Evolutionary conservation across 1,284 basidiomycete species (phyloP).

Genomic region (Malassezia globosa): DNA sequence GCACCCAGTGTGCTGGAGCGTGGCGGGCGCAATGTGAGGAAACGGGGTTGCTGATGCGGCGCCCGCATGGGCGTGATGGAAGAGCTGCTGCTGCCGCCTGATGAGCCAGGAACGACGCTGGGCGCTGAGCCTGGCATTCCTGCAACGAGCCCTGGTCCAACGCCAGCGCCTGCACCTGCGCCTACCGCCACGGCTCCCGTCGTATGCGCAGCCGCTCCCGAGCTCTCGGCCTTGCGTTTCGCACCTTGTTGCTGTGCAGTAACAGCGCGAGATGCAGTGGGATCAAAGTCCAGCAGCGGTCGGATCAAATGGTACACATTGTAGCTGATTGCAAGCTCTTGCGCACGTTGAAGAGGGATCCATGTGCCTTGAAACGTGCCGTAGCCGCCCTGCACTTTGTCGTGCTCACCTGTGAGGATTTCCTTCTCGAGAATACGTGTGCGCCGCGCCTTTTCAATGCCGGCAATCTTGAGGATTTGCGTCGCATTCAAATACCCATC

Average conservation of each 20-base stretch:
- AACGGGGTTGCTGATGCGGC: conserved; percentile 21
- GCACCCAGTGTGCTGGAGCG: conserved; percentile 25
- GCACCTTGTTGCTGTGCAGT: conserved; percentile 27
- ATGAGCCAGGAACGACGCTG: too few species aligned
- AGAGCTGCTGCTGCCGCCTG: too few species aligned
- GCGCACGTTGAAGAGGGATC: conserved; percentile 49
- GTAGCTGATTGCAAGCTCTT: conserved; percentile 41
- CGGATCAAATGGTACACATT: conserved; percentile 43
- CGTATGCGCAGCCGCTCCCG: conserved; percentile 17
- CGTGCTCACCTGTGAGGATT: conserved; percentile 85
- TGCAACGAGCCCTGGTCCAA: too few species aligned
- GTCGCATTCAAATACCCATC: conserved; percentile 92
- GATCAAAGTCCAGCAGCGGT: conserved; percentile 44
- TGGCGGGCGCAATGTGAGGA: conserved; percentile 33
- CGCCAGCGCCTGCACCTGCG: too few species aligned
- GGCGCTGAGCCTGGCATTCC: too few species aligned
- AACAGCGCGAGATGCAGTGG: conserved; percentile 30
- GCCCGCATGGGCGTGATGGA: background rate
- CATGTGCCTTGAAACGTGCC: conserved; percentile 99
- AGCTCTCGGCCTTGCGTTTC: conserved; percentile 26
- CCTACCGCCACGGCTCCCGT: too few species aligned
- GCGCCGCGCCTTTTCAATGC: conserved; percentile 86
- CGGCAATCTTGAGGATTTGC: conserved; percentile 96
- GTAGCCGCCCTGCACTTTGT: conserved; percentile 98
- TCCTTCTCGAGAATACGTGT: conserved; percentile 98